Conservation (phyloP, 2,329 filamentous ascomycete genomes). For the Curvularia sp. region DNA sequence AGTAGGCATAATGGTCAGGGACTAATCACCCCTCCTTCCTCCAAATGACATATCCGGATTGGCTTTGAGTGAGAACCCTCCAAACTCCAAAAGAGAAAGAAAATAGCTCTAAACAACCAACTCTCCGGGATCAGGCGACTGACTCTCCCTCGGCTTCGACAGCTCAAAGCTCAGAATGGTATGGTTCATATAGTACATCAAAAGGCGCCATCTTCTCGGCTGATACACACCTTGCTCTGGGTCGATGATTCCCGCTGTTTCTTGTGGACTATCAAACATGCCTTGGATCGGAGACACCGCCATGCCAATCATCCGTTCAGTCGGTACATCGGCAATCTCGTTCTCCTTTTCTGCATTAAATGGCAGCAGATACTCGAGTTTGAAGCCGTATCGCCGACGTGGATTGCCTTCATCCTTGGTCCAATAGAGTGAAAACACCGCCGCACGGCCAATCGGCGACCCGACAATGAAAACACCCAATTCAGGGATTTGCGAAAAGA, state of each 20-base stretch:
- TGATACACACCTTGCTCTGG: neutral
- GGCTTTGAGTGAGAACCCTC: neutral
- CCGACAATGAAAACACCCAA: conserved; percentile 73
- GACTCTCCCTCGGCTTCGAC: conserved; percentile 29
- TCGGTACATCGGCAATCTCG: conserved; percentile 12
- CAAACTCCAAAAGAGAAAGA: neutral
- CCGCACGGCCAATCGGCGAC: conserved; percentile 70
- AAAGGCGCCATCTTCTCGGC: conserved; percentile 65
- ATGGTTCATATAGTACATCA: conserved; percentile 76
- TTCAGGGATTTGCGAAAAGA: conserved; percentile 70
- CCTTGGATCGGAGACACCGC: conserved; percentile 70
- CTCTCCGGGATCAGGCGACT: conserved; percentile 25
- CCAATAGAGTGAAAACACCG: conserved; percentile 66
- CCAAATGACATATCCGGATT: neutral
- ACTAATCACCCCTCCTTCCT: neutral
- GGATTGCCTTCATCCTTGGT: conserved; percentile 45
- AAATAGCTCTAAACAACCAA: conserved; percentile 30
- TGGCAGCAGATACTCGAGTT: conserved; percentile 65
- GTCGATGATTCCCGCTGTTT: neutral
- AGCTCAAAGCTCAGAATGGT: conserved; percentile 74
- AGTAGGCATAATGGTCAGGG: neutral
- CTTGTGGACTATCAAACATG: conserved; percentile 5
- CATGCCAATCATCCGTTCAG: conserved; percentile 66
- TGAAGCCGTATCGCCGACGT: conserved; percentile 53
- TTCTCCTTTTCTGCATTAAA: conserved; percentile 28